phyloP scores from a whole-genome alignment of 345 rosid species.

The Eucalyptus cladocalyx region DNA sequence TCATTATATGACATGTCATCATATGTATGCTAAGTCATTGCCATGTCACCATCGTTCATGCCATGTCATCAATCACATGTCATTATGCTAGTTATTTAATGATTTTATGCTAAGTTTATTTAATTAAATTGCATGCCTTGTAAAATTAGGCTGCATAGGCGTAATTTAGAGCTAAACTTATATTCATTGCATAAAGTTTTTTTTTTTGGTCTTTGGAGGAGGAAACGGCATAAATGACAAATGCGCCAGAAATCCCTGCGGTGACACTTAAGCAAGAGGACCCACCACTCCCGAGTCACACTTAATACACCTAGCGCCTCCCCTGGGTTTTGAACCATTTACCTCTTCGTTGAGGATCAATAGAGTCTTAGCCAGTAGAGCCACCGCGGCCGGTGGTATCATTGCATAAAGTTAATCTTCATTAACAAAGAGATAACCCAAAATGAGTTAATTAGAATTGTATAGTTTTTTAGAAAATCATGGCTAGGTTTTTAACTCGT shows the following conservation, averaged over 20 bases:
- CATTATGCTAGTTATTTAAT: neutral
- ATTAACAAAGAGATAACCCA: neutral
- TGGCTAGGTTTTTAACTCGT: neutral
- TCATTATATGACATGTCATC: neutral
- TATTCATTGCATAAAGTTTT: neutral
- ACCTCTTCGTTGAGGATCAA: no score
- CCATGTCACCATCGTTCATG: neutral
- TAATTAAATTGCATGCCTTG: neutral
- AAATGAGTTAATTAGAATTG: neutral
- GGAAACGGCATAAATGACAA: no score
- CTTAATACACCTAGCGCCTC: no score
- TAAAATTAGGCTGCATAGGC: neutral
- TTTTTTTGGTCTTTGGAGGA: no score
- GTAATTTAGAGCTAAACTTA: neutral
- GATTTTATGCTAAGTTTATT: neutral
- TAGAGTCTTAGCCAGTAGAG: no score
- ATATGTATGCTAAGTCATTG: neutral
- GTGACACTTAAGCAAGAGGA: no score
- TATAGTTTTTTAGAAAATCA: neutral
- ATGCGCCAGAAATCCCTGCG: no score
- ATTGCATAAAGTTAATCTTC: neutral
- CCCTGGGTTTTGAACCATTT: no score
- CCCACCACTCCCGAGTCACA: no score
- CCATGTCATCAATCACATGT: neutral
- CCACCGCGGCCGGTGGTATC: no score